phyloP scores from a whole-genome alignment of 163 green algal genomes.

The Chlorella variabilis region DNA sequence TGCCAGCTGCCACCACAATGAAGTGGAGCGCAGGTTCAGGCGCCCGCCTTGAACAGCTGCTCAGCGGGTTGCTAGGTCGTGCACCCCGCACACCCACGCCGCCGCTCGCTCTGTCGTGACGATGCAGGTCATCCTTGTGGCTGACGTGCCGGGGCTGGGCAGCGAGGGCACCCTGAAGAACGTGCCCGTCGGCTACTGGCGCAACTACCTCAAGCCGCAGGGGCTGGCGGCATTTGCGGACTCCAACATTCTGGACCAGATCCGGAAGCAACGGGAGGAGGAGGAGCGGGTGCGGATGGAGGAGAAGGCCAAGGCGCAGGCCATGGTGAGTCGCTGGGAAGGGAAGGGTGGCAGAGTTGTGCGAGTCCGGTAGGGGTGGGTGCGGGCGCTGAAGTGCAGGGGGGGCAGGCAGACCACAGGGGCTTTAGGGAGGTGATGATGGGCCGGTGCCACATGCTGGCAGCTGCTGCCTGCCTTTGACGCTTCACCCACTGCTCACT shows the following conservation, averaged over 20 bases:
- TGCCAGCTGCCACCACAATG: no score
- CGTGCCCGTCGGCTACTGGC: slow-evolving; percentile 87
- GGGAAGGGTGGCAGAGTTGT: background rate
- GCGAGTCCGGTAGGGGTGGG: background rate
- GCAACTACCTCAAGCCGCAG: slow-evolving; percentile 90
- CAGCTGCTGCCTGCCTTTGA: slow-evolving; percentile 43
- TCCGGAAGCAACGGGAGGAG: slow-evolving; percentile 37
- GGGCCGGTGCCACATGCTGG: no score
- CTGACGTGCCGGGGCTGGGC: slow-evolving; percentile 63
- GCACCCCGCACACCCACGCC: no score
- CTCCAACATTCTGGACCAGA: slow-evolving; percentile 54
- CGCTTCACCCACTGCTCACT: background rate
- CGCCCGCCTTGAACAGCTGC: no score
- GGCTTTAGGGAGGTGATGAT: no score
- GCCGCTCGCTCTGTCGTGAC: no score
- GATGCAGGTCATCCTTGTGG: slow-evolving; percentile 66
- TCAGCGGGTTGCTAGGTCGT: no score
- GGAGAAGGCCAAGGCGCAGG: slow-evolving; percentile 40
- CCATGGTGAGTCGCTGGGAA: background rate
- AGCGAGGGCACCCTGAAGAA: slow-evolving; percentile 80
- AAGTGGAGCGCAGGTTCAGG: no score
- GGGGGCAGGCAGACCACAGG: no score
- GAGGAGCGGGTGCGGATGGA: slow-evolving; percentile 44
- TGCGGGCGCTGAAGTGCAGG: no score
- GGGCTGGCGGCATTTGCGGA: slow-evolving; percentile 60